A percentile compares a stretch with the other conserved stretches of the same genome.
Conservation (phyloP, 2,329 filamentous ascomycete species). For the Colletotrichum sp. region DNA sequence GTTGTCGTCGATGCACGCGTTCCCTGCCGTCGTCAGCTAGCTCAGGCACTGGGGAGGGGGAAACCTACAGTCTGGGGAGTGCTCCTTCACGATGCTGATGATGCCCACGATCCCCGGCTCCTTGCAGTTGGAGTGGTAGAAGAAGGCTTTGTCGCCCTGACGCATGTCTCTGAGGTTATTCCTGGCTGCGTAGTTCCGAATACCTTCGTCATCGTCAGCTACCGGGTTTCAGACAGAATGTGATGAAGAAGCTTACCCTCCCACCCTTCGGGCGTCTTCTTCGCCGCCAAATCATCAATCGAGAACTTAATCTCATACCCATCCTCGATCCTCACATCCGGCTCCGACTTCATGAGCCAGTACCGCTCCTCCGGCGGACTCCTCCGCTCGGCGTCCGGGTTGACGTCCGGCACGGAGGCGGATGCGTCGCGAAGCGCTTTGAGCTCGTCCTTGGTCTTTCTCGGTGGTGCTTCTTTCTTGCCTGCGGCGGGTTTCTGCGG, state of each 20-base stretch:
- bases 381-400: constrained; percentile 37
- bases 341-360: constrained; percentile 89
- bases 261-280: constrained; percentile 84
- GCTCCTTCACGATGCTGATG: constrained; percentile 88
- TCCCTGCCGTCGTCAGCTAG: constrained; percentile 8
- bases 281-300: constrained; percentile 83
- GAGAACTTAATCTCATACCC: constrained; percentile 91
- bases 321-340: constrained; percentile 84
- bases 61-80: constrained; percentile 74
- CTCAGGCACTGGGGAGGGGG: not conserved
- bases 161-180: constrained; percentile 95
- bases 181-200: constrained; percentile 56
- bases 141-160: constrained; percentile 89
- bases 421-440: constrained; percentile 4
- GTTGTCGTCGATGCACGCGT: constrained; percentile 44
- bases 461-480: not conserved
- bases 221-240: too few relatives aligned
- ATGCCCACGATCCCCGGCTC: constrained; percentile 84
- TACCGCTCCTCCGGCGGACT: constrained; percentile 54
- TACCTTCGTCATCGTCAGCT: not conserved
- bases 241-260: constrained; percentile 62
- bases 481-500: not conserved
- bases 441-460: constrained; percentile 17
- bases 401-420: constrained; percentile 34
- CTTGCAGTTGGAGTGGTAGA: constrained; percentile 96